Conservation (phyloP, 768 basidiomycete genomes). For the Rhodotorula toruloides region DNA sequence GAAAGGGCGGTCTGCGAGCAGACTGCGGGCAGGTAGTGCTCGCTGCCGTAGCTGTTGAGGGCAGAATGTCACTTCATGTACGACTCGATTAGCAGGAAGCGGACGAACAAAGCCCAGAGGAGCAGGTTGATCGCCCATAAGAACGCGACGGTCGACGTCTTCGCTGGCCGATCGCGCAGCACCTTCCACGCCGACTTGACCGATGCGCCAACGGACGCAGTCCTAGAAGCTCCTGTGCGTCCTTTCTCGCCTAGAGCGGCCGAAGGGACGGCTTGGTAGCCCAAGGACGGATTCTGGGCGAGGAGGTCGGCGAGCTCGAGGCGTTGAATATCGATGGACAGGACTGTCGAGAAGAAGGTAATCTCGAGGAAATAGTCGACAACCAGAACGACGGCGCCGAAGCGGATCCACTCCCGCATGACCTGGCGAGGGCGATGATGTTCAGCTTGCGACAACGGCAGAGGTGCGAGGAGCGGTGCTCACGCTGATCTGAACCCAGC, state of each 20-base stretch:
- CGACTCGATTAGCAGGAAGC: no score
- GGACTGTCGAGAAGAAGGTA: conserved; percentile 88
- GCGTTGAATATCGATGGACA: conserved; percentile 92
- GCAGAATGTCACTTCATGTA: background rate
- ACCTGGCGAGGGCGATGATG: background rate
- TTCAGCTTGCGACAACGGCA: background rate
- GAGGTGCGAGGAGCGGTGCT: background rate
- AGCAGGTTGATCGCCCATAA: conserved; percentile 32
- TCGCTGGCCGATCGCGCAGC: conserved; percentile 21
- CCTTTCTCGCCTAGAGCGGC: conserved; percentile 2
- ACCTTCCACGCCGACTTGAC: conserved; percentile 13
- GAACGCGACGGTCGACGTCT: conserved; percentile 34
- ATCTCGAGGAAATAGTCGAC: conserved; percentile 97
- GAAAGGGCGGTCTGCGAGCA: conserved; percentile 38
- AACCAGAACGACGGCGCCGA: conserved; percentile 87
- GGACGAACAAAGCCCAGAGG: conserved; percentile 12
- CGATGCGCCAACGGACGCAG: background rate
- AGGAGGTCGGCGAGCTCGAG: conserved; percentile 87
- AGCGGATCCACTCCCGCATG: conserved; percentile 85
- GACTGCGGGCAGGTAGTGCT: conserved; percentile 40
- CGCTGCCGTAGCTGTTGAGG: conserved; percentile 34
- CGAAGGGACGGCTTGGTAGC: conserved; percentile 48
- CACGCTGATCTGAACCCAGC: conserved; percentile 57
- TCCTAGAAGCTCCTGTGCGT: background rate
- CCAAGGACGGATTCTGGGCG: conserved; percentile 59